Conservation (phyloP, 2,329 filamentous ascomycete genomes). For the Fusarium succisae region DNA sequence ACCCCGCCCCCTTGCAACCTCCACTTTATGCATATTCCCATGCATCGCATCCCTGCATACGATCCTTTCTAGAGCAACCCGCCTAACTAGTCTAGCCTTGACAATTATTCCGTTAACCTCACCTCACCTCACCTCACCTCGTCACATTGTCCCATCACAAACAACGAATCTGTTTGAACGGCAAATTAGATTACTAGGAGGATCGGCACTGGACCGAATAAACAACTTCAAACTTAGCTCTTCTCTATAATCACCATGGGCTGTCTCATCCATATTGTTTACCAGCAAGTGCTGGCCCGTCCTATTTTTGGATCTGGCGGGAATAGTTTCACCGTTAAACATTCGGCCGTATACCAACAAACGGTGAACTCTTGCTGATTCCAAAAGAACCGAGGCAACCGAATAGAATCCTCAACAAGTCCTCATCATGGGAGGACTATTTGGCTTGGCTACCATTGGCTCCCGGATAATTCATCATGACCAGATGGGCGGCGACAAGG, state of each 20-base stretch:
- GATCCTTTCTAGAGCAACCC: background rate
- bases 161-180: constrained; percentile 6
- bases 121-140: background rate
- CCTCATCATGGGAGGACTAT: constrained; percentile 5
- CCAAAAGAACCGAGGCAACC: constrained; percentile 6
- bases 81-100: background rate
- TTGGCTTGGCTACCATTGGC: constrained; percentile 21
- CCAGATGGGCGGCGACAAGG: constrained; percentile 14
- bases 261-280: constrained; percentile 33
- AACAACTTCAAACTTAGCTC: constrained; percentile 5
- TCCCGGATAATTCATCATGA: constrained; percentile 14
- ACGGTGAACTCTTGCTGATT: background rate
- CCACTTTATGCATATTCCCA: constrained; percentile 37
- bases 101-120: background rate
- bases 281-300: constrained; percentile 19
- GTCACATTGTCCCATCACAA: constrained; percentile 5
- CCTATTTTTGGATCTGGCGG: constrained; percentile 18
- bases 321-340: constrained; percentile 25
- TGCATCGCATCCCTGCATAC: constrained; percentile 19
- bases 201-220: constrained; percentile 16
- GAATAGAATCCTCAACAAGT: constrained; percentile 2
- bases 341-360: background rate
- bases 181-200: constrained; percentile 31
- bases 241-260: constrained; percentile 1
- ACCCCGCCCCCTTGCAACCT: constrained; percentile 23